Evolutionary conservation across 1,284 basidiomycete species (phyloP).

Genomic region (Testicularia cyperi): DNA sequence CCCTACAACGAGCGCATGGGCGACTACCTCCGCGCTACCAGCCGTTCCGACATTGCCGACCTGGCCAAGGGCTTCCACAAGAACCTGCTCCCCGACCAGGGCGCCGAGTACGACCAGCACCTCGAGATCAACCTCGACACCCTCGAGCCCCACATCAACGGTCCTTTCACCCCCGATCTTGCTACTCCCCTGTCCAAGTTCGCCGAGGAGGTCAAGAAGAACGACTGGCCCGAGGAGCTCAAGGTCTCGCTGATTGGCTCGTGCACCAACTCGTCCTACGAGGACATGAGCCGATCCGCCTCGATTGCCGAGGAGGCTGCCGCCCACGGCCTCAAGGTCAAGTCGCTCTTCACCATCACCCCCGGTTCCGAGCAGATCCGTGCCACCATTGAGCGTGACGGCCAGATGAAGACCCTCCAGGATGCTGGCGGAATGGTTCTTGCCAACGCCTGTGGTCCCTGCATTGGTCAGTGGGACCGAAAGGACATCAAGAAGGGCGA

Average conservation of each 20-base stretch:
- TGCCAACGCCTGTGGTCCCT: conserved; percentile 97
- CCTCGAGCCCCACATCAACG: conserved; percentile 99
- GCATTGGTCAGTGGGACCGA: conserved; percentile 99
- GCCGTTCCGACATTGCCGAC: conserved; percentile 80
- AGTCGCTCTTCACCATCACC: conserved; percentile 95
- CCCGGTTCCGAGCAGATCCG: conserved; percentile 98
- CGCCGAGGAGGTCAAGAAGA: conserved; percentile 85
- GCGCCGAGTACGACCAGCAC: conserved; percentile 88
- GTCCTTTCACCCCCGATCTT: conserved; percentile 72
- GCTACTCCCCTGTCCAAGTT: conserved; percentile 80
- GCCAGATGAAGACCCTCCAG: conserved; percentile 85
- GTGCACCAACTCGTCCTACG: conserved; percentile 99
- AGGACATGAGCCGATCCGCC: conserved; percentile 98
- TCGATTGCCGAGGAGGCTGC: conserved; percentile 87
- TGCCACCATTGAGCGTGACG: conserved; percentile 95
- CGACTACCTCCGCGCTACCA: conserved; percentile 89
- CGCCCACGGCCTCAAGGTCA: conserved; percentile 80
- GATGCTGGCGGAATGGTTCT: conserved; percentile 86
- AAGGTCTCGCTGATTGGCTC: conserved; percentile 97
- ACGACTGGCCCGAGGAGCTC: conserved; percentile 94
- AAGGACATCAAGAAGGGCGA: conserved; percentile 95
- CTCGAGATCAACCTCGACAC: conserved; percentile 94
- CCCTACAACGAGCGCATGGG: conserved; percentile 95
- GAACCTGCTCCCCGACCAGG: conserved; percentile 87
- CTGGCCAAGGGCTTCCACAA: conserved; percentile 87